These are phyloP conservation scores for Fennellomyces sp. DNA, from an alignment of 371 early-diverging fungal genomes.

Conservation along the genomic window DNA sequence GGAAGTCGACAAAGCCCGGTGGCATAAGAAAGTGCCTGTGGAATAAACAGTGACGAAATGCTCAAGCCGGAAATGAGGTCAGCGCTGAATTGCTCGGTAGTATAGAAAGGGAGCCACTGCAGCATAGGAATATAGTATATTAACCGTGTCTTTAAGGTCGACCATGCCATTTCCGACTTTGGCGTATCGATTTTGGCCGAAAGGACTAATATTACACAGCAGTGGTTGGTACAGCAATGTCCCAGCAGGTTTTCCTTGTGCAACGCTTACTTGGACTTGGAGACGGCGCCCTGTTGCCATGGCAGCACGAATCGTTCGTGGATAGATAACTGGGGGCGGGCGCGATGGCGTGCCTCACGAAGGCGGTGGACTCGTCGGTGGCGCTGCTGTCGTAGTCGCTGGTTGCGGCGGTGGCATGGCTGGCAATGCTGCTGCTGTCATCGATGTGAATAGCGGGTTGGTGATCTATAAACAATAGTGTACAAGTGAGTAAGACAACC, in stretches of 20 bases:
- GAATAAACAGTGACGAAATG: constrained; percentile 81
- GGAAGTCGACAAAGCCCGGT: constrained; percentile 53
- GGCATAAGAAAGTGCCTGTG: constrained; percentile 87
- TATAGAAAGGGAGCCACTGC: constrained; percentile 83
- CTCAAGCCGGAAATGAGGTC: constrained; percentile 84
- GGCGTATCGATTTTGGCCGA: constrained; percentile 4
- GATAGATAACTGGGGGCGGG: background rate
- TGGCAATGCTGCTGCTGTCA: background rate
- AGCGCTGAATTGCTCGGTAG: constrained; percentile 28
- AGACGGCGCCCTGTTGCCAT: background rate
- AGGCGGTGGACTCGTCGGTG: background rate
- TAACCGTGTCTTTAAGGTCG: constrained; percentile 46
- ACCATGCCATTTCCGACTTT: constrained; percentile 10
- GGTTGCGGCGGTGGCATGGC: background rate
- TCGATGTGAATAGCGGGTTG: background rate
- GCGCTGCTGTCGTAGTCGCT: background rate
- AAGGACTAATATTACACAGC: constrained; percentile 4
- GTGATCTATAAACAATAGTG: background rate
- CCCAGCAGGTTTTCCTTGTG: background rate
- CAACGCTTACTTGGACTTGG: constrained; percentile 6
- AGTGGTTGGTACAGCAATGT: background rate
- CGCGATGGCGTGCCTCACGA: background rate
- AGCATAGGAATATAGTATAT: constrained; percentile 86
- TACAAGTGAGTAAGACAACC: too few species aligned
- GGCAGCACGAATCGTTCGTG: background rate